phyloP scores from a whole-genome alignment of 2,329 filamentous ascomycete genomes.

The Colletotrichum magnum region DNA sequence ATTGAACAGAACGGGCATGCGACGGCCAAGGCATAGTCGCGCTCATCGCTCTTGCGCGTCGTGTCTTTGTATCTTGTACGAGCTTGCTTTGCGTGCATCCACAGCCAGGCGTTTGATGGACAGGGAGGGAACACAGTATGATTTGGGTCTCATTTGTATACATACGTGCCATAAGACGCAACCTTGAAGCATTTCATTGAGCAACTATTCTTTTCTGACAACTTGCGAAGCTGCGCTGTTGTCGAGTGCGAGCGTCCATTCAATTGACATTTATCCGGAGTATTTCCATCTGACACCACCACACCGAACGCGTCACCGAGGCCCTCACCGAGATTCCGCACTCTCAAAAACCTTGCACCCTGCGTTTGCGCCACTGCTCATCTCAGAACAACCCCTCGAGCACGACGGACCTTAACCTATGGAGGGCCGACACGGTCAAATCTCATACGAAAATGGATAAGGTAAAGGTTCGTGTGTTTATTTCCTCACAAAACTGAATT shows the following conservation, averaged over 20 bases:
- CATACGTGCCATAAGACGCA: no score
- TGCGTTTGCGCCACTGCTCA: not conserved
- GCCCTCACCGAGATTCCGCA: constrained; percentile 20
- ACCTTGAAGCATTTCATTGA: no score
- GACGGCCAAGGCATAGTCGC: constrained; percentile 7
- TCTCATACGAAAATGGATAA: constrained; percentile 34
- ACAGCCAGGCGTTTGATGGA: constrained; percentile 33
- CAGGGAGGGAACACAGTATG: constrained; percentile 8
- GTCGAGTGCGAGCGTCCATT: no score
- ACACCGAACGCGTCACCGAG: constrained; percentile 21
- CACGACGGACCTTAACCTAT: not conserved
- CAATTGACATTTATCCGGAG: constrained; percentile 15
- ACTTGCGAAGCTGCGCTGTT: no score
- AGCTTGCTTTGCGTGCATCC: constrained; percentile 12
- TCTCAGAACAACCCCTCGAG: not conserved
- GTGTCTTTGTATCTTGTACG: not conserved
- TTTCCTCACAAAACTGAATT: not conserved
- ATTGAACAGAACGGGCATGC: constrained; percentile 16
- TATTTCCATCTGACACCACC: constrained; percentile 15
- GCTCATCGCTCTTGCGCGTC: not conserved
- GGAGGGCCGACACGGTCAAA: not conserved
- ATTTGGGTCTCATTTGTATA: not conserved
- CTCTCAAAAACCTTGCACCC: constrained; percentile 21
- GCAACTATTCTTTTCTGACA: no score
- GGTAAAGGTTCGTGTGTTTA: constrained; percentile 21